Percentiles rank a stretch among this genome's conserved stretches.
These are phyloP conservation scores for Parascedosporium putredinis DNA, from an alignment of 2,329 filamentous ascomycete species.

Conservation along the genomic window DNA sequence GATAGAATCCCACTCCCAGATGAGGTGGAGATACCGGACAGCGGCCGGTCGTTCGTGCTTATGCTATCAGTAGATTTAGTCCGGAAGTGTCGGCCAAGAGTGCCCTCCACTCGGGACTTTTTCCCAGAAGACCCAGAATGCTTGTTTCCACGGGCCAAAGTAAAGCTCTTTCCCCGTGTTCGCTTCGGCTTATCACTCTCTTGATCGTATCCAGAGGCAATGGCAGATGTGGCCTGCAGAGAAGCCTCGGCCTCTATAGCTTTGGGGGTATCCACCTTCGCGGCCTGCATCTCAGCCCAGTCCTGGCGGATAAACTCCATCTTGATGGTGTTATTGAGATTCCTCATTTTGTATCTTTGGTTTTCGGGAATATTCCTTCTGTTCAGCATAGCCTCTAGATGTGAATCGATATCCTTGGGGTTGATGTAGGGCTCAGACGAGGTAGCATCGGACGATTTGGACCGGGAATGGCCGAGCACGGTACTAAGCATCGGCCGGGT, in stretches of 20 bases:
- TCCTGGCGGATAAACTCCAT: conserved; percentile 91
- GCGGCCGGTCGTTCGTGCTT: conserved; percentile 46
- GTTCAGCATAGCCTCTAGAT: conserved; percentile 59
- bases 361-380: conserved; percentile 89
- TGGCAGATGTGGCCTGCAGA: conserved; percentile 18
- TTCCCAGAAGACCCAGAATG: conserved; percentile 62
- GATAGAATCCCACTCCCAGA: conserved; percentile 49
- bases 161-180: conserved; percentile 68
- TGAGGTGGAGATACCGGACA: conserved; percentile 24
- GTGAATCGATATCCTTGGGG: conserved; percentile 43
- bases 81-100: conserved; percentile 52
- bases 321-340: conserved; percentile 80
- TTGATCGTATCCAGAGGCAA: conserved; percentile 27
- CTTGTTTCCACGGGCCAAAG: conserved; percentile 54
- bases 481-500: conserved; percentile 30
- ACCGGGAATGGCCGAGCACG: conserved; percentile 17
- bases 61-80: conserved; percentile 66
- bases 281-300: conserved; percentile 55
- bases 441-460: conserved; percentile 6
- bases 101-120: conserved; percentile 59
- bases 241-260: neutral
- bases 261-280: neutral
- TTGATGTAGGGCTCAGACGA: conserved; percentile 24
- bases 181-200: conserved; percentile 41
- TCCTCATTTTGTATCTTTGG: conserved; percentile 90